Conservation (phyloP, 495 filamentous ascomycete genomes). For the Wilcoxina mikolae region DNA sequence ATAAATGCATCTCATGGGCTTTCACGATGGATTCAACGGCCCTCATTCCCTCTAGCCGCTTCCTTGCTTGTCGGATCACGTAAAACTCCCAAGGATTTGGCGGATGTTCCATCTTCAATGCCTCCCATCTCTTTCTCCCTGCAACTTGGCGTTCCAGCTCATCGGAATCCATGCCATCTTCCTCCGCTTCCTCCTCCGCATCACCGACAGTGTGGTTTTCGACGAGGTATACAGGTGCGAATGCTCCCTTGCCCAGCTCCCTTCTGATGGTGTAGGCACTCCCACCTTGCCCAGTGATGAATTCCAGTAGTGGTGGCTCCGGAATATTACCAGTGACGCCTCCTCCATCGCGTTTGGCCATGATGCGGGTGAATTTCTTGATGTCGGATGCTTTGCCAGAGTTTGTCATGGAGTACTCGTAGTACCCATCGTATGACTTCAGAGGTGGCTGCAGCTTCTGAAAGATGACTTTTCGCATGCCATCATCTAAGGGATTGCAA, state of each 20-base stretch:
- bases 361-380: slow-evolving; percentile 56
- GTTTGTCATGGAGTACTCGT: slow-evolving; percentile 44
- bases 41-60: slow-evolving; percentile 54
- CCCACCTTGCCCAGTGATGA: slow-evolving; percentile 43
- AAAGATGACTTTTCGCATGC: slow-evolving; percentile 57
- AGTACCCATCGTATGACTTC: slow-evolving; percentile 58
- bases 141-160: slow-evolving; percentile 18
- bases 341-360: slow-evolving; percentile 45
- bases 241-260: slow-evolving; percentile 87
- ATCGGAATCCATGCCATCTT: slow-evolving; percentile 32
- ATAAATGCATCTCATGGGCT: slow-evolving; percentile 78
- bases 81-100: slow-evolving; percentile 91
- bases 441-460: slow-evolving; percentile 55
- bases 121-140: slow-evolving; percentile 43
- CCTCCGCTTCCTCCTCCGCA: slow-evolving; percentile 33
- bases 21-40: slow-evolving; percentile 59
- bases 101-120: slow-evolving; percentile 79
- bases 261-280: slow-evolving; percentile 59
- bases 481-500: slow-evolving; percentile 75
- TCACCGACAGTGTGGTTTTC: slow-evolving; percentile 45
- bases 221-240: slow-evolving; percentile 83
- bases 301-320: slow-evolving; percentile 49
- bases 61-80: slow-evolving; percentile 70
- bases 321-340: slow-evolving; percentile 42
- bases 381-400: slow-evolving; percentile 57